Evolutionary conservation across 179 eudicot genomes (phyloP).

Genomic region (Patellifolia procumbens): DNA sequence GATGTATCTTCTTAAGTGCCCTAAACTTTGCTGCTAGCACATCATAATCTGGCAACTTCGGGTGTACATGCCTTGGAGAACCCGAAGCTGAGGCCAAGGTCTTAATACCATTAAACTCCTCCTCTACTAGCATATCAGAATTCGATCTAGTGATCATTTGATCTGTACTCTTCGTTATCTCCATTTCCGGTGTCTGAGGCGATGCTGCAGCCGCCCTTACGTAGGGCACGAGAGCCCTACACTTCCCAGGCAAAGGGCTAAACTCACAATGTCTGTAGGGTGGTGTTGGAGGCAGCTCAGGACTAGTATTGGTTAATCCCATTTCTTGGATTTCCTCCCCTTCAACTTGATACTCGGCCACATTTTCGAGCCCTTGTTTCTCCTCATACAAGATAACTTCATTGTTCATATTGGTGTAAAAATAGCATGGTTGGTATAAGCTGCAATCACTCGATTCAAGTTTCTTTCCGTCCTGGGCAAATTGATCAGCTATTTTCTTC

Average conservation of each 20-base stretch:
- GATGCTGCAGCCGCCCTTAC: conserved; percentile 44
- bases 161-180: conserved; percentile 7
- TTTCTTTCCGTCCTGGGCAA: neutral
- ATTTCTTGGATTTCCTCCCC: conserved; percentile 16
- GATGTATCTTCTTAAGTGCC: conserved; percentile 58
- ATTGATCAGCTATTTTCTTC: conserved; percentile 30
- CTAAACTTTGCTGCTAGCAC: conserved; percentile 57
- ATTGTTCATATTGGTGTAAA: neutral
- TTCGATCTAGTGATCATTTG: conserved; percentile 22
- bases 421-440: conserved; percentile 28
- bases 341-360: neutral
- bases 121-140: conserved; percentile 37
- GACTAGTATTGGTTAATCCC: neutral
- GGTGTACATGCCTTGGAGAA: conserved; percentile 61
- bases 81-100: conserved; percentile 5
- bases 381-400: neutral
- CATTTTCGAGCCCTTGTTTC: too few species aligned
- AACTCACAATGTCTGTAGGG: neutral
- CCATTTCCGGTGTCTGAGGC: conserved; percentile 37
- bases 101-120: conserved; percentile 1
- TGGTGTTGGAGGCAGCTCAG: conserved; percentile 13
- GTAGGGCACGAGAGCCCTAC: conserved; percentile 19
- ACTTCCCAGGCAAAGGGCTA: neutral
- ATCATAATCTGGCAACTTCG: conserved; percentile 86
- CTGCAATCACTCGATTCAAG: conserved; percentile 4